Evolutionary conservation across 148 eudicot genomes (phyloP), one percentile per base, ranked within the genome.

Genomic region (Persicaria maculosa): DNA sequence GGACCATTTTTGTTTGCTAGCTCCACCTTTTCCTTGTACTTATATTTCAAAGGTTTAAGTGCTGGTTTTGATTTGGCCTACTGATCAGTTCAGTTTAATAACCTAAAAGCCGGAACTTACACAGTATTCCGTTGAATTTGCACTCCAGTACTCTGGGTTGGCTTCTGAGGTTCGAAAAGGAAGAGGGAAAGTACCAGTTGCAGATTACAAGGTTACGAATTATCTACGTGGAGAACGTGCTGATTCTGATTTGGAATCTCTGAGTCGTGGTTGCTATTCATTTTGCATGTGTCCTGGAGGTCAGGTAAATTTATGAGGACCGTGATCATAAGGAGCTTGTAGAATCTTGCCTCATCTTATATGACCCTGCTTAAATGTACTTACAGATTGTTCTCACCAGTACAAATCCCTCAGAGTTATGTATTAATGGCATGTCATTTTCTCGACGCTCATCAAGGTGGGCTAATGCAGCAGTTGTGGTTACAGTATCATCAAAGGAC

Each of bases 211-310:
- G 84, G 86, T 95, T 77, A 88, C 90, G 48, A 87, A 82, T 44
- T 90, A 87, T 77, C 76, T 90, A 54, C 80, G 75, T 75, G 82
- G 67, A 74, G 83, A 83, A 25, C 76, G 76, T 67, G 72, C 68
- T 15, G 76, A 77, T 76, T 55, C 74, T 71, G 48, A 78, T 16
- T 75, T 72, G 44, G 82, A 69, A 43, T 58, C 87, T 72, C 52
- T 62, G 14, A 79, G 73, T 61, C 90, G 92, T 62, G 86, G 97
- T 71, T 95, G 99, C 77, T 95, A 95, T 81, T 95, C 99, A 36
- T 95, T 95, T 74, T 95, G 99, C 90, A 95, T 95, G 99, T 95
- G 99, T 78, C 99, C 99, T 53, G 99, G 99, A 72, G 97, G 99
- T 71, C 99, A 95, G 99, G 99, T 90, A 87, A 17, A 57, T 75